These are phyloP conservation scores for Monosporascus ibericus DNA, from an alignment of 2,329 filamentous ascomycete species.

Conservation along the genomic window DNA sequence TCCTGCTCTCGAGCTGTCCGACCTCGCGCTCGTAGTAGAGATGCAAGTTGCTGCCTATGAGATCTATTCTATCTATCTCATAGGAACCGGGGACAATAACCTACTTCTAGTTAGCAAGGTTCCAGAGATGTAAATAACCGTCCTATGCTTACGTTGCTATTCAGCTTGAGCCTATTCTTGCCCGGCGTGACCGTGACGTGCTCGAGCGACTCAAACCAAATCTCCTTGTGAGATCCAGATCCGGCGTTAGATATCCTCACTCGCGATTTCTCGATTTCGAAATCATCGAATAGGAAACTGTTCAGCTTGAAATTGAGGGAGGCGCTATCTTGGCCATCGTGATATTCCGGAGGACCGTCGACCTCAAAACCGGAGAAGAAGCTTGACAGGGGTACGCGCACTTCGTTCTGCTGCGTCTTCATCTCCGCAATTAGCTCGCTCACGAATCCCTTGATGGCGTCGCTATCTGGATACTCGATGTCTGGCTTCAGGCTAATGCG, in stretches of 20 bases:
- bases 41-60: constrained; percentile 57
- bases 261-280: constrained; percentile 59
- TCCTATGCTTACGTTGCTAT: constrained; percentile 34
- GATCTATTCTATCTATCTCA: constrained; percentile 63
- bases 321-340: constrained; percentile 68
- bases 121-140: background rate
- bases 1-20: constrained; percentile 39
- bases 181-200: constrained; percentile 48
- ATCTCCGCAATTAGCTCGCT: constrained; percentile 41
- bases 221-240: constrained; percentile 56
- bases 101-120: constrained; percentile 35
- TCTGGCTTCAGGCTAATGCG: constrained; percentile 28
- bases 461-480: constrained; percentile 22
- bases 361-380: constrained; percentile 70
- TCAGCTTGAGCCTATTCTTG: constrained; percentile 37
- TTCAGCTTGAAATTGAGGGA: constrained; percentile 60
- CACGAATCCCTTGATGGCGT: constrained; percentile 41
- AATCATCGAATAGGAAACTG: constrained; percentile 65
- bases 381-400: constrained; percentile 61
- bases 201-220: constrained; percentile 52
- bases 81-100: constrained; percentile 67
- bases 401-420: constrained; percentile 44
- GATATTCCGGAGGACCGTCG: constrained; percentile 62
- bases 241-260: constrained; percentile 55
- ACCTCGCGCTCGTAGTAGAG: constrained; percentile 59